Percentiles rank a stretch among this genome's conserved stretches.
These are phyloP conservation scores for Boechera retrofracta DNA, from an alignment of 345 rosid species.

Conservation along the genomic window DNA sequence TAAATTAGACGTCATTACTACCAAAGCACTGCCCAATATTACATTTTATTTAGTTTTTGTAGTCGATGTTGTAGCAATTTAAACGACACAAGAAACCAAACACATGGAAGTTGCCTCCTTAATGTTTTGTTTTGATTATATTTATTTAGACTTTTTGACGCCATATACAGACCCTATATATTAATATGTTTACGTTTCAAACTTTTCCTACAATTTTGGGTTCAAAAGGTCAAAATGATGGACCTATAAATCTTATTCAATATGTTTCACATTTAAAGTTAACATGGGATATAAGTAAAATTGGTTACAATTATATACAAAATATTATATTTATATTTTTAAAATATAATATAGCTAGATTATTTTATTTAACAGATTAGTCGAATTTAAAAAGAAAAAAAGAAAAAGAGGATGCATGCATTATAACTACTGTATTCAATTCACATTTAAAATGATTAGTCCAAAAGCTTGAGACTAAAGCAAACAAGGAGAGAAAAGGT, in stretches of 20 bases:
- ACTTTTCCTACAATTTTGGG: constrained; percentile 12
- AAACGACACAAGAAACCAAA: constrained; percentile 23
- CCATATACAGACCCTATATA: neutral
- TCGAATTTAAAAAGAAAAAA: too few relatives aligned
- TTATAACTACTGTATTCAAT: too few relatives aligned
- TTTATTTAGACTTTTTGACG: neutral
- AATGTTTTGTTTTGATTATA: constrained; percentile 7
- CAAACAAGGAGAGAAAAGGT: neutral
- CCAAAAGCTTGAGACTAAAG: neutral
- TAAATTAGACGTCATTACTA: constrained; percentile 4
- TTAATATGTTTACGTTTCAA: neutral
- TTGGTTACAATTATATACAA: too few relatives aligned
- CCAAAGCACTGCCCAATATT: neutral
- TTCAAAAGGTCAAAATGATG: constrained; percentile 7
- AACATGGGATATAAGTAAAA: neutral
- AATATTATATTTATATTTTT: too few relatives aligned
- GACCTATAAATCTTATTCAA: neutral
- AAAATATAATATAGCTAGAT: too few relatives aligned
- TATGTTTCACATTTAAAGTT: neutral
- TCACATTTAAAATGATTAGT: neutral
- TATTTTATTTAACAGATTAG: too few relatives aligned
- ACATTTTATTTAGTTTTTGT: neutral
- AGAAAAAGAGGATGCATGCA: neutral
- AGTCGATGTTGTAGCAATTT: neutral
- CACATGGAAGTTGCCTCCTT: constrained; percentile 18